Evolutionary conservation across 2,329 filamentous ascomycete species (phyloP).

Genomic region (Alternaria sp.): DNA sequence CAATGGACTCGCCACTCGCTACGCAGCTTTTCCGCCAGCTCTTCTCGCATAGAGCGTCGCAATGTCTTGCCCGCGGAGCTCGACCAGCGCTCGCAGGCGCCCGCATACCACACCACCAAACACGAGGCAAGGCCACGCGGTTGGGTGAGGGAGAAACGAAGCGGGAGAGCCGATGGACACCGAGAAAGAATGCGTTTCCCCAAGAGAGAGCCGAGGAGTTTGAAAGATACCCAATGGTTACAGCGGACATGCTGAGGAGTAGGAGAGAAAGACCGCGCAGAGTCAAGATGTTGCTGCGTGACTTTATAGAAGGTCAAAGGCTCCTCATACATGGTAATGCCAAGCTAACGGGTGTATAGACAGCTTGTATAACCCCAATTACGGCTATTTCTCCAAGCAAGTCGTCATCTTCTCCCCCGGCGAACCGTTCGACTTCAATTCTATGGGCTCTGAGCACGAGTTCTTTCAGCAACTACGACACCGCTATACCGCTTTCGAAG

Average conservation of each 20-base stretch:
- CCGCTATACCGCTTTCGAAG: slow-evolving; percentile 90
- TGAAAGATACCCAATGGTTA: slow-evolving; percentile 82
- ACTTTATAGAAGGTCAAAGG: slow-evolving; percentile 87
- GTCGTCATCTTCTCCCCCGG: slow-evolving; percentile 95
- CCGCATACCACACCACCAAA: slow-evolving; percentile 37
- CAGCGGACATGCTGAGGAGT: slow-evolving; percentile 76
- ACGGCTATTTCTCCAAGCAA: slow-evolving; percentile 96
- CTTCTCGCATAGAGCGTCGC: slow-evolving; percentile 74
- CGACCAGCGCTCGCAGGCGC: slow-evolving; percentile 50
- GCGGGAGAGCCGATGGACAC: slow-evolving; percentile 83
- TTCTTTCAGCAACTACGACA: slow-evolving; percentile 80
- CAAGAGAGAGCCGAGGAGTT: slow-evolving; percentile 83
- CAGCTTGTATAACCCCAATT: slow-evolving; percentile 91
- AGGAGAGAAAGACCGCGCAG: slow-evolving; percentile 79
- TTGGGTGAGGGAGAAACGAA: slow-evolving; percentile 47
- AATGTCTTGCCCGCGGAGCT: slow-evolving; percentile 58
- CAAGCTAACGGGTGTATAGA: slow-evolving; percentile 57
- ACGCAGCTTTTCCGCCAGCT: slow-evolving; percentile 84
- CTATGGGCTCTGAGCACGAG: slow-evolving; percentile 81
- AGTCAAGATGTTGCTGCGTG: slow-evolving; percentile 96
- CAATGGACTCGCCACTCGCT: slow-evolving; percentile 84
- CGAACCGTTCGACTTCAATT: slow-evolving; percentile 86
- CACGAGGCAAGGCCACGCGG: slow-evolving; percentile 43
- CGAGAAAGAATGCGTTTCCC: slow-evolving; percentile 77
- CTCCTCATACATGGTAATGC: neutral